A percentile compares a stretch with the other conserved stretches of the same genome.
Evolutionary conservation across 2,329 filamentous ascomycete species (phyloP).

Genomic region (Hypoxylon sp.): DNA sequence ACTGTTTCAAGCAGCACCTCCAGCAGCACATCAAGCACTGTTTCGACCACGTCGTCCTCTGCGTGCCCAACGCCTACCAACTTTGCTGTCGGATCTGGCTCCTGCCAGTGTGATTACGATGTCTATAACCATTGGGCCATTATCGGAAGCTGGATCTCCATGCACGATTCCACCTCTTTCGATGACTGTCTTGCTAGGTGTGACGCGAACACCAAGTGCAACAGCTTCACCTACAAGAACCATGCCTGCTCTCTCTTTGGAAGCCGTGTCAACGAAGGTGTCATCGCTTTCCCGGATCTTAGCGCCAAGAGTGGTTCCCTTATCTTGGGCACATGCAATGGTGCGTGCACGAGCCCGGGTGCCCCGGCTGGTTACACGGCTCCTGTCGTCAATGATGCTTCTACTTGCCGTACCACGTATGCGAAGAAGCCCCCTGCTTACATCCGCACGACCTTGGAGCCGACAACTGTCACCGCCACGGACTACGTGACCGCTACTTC

Average conservation of each 20-base stretch:
- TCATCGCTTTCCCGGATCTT: constrained; percentile 4
- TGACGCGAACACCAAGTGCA: constrained; percentile 12
- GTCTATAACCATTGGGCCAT: constrained; percentile 16
- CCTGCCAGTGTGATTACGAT: constrained; percentile 28
- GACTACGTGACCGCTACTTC: constrained; percentile 11
- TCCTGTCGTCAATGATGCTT: constrained; percentile 20
- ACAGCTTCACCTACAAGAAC: constrained; percentile 22
- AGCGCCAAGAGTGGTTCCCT: constrained; percentile 25
- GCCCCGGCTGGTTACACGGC: constrained; percentile 3
- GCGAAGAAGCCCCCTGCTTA: constrained; percentile 25
- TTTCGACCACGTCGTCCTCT: constrained; percentile 13
- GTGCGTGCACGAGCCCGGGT: constrained; percentile 18
- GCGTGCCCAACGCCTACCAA: constrained; percentile 27
- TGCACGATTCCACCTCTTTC: not conserved
- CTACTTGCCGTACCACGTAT: constrained; percentile 24
- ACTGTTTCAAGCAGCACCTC: not conserved
- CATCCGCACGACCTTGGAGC: constrained; percentile 19
- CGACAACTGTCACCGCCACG: constrained; percentile 8
- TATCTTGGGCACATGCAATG: constrained; percentile 22
- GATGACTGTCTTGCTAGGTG: constrained; percentile 22
- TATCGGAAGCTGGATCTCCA: not conserved
- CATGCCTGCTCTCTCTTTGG: constrained; percentile 8
- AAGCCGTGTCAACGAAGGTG: constrained; percentile 21
- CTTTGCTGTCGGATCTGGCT: constrained; percentile 16
- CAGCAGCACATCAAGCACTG: constrained; percentile 2